A percentile compares a stretch with the other conserved stretches of the same genome.
phyloP scores from a whole-genome alignment of 345 rosid genomes.

The Aquilaria malaccensis region DNA sequence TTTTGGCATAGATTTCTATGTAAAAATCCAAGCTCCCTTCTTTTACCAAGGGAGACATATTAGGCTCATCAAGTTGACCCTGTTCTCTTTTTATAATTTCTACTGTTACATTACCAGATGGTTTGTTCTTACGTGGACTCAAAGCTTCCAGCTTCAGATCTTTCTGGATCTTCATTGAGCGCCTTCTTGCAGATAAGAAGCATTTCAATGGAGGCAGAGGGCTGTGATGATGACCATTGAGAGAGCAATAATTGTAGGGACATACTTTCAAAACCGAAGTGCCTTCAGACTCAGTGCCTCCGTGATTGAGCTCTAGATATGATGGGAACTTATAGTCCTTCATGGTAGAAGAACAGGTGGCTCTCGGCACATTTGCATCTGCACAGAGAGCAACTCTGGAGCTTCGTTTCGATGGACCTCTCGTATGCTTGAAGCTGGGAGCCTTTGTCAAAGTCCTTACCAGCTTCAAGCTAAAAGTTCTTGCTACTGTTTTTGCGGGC shows the following conservation, averaged over 20 bases:
- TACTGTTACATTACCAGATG: slow-evolving; percentile 8
- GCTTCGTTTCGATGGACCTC: slow-evolving; percentile 32
- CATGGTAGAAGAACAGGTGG: slow-evolving; percentile 87
- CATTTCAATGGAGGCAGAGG: slow-evolving; percentile 68
- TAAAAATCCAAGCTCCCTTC: slow-evolving; percentile 25
- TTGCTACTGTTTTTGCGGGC: slow-evolving; percentile 26
- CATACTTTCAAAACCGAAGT: slow-evolving; percentile 78
- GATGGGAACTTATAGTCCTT: slow-evolving; percentile 79
- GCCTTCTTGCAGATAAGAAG: slow-evolving; percentile 62
- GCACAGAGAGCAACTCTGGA: slow-evolving; percentile 40
- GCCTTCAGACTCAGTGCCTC: slow-evolving; percentile 58
- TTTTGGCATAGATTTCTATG: slow-evolving; percentile 36
- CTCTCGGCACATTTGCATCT: slow-evolving; percentile 39
- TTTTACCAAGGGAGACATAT: slow-evolving; percentile 11
- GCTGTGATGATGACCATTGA: slow-evolving; percentile 73
- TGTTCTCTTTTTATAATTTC: slow-evolving; percentile 7
- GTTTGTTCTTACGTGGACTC: slow-evolving; percentile 18
- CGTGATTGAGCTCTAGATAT: slow-evolving; percentile 63
- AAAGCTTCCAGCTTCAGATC: slow-evolving; percentile 32
- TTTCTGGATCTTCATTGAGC: slow-evolving; percentile 52
- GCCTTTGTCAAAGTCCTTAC: slow-evolving; percentile 53
- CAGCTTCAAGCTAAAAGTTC: slow-evolving; percentile 44
- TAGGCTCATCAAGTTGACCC: slow-evolving; percentile 5
- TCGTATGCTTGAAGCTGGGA: slow-evolving; percentile 58
- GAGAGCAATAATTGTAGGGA: slow-evolving; percentile 79